These are phyloP conservation scores for Umbilicus rupestris DNA, from an alignment of 164 flowering plant species.

Conservation along the genomic window DNA sequence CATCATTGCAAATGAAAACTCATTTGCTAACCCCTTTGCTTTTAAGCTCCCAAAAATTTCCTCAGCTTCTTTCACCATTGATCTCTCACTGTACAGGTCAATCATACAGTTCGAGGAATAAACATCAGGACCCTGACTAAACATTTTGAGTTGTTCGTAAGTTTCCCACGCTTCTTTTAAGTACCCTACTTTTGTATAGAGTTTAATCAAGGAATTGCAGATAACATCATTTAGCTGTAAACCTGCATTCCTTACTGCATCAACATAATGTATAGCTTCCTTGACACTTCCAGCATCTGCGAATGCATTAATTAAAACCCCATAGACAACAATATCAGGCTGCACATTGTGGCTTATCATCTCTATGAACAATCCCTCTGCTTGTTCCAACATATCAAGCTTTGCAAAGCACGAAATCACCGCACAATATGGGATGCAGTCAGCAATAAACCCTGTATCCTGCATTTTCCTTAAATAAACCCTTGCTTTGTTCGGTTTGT, in stretches of 20 bases:
- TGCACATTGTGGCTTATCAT: conserved; percentile 49
- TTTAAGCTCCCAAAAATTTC: conserved; percentile 49
- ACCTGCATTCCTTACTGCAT: conserved; percentile 50
- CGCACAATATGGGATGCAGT: conserved; percentile 76
- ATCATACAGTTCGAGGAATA: conserved; percentile 91
- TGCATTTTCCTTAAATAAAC: conserved; percentile 64
- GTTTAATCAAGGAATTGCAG: conserved; percentile 75
- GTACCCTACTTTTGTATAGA: conserved; percentile 75
- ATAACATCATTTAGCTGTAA: conserved; percentile 50
- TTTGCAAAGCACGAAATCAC: conserved; percentile 69
- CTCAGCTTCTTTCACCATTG: conserved; percentile 67
- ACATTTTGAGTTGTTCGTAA: conserved; percentile 41
- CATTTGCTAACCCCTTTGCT: conserved; percentile 58
- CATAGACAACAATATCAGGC: conserved; percentile 71
- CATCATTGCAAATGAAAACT: conserved; percentile 90
- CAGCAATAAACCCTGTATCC: conserved; percentile 40
- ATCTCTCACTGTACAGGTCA: conserved; percentile 61
- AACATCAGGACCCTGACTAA: conserved; percentile 42
- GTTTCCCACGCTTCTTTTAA: conserved; percentile 69
- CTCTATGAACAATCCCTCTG: conserved; percentile 50
- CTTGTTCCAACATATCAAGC: conserved; percentile 45
- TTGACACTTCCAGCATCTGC: conserved; percentile 62
- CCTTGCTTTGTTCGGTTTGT: conserved; percentile 46
- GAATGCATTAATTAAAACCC: conserved; percentile 75
- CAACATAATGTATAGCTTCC: conserved; percentile 40